Percentiles rank a stretch among this genome's conserved stretches.
phyloP scores from a whole-genome alignment of 306 rosid genomes.

The Pyrus communis region DNA sequence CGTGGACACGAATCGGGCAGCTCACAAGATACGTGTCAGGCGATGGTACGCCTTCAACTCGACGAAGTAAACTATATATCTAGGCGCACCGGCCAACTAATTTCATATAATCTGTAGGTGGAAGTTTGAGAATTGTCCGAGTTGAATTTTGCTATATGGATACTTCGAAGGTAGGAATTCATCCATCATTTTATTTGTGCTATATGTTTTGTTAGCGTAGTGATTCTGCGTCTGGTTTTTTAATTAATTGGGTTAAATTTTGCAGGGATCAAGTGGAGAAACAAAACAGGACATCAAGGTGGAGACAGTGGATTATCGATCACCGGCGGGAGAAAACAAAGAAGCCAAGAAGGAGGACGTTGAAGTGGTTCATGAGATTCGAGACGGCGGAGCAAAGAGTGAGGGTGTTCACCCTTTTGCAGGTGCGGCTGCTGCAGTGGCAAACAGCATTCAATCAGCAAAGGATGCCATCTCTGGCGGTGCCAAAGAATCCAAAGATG shows the following conservation, averaged over 20 bases:
- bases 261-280: background rate
- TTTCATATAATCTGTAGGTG: background rate
- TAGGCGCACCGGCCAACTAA: background rate
- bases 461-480: constrained; percentile 26
- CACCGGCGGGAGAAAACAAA: background rate
- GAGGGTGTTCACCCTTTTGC: background rate
- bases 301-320: background rate
- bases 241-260: background rate
- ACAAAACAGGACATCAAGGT: background rate
- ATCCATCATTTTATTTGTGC: background rate
- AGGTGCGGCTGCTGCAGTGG: constrained; percentile 14
- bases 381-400: background rate
- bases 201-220: background rate
- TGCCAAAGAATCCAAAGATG: constrained; percentile 1
- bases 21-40: constrained; percentile 5
- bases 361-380: background rate
- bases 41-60: too few species aligned
- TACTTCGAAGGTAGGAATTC: background rate
- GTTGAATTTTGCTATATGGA: background rate
- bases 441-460: constrained; percentile 8
- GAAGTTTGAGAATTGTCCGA: background rate
- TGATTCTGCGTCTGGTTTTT: background rate
- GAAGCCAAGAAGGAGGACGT: background rate
- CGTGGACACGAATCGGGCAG: background rate
- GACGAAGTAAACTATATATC: background rate